phyloP scores from a whole-genome alignment of 345 rosid species.

The Camelina neglecta region DNA sequence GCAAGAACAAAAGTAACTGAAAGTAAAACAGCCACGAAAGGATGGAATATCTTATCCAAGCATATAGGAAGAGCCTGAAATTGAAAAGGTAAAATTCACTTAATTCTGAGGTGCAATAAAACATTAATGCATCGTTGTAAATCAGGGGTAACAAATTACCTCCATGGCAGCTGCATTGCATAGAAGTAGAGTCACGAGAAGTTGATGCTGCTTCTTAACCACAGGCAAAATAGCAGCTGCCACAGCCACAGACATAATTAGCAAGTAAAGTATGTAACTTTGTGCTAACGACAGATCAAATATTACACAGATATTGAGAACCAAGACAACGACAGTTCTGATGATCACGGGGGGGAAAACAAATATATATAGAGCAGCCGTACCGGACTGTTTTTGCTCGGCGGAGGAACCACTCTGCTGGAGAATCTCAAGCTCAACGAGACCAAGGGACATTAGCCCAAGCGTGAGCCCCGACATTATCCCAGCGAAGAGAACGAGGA shows the following conservation, averaged over 20 bases:
- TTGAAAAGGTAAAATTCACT: conserved; percentile 1
- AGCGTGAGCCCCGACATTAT: conserved; percentile 82
- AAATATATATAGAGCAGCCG: background rate
- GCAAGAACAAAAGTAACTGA: conserved; percentile 83
- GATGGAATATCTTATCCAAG: conserved; percentile 78
- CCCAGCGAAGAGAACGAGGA: conserved; percentile 76
- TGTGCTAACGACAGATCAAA: background rate
- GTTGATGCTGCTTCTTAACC: conserved; percentile 81
- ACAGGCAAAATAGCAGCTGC: conserved; percentile 78
- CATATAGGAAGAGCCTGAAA: conserved; percentile 82
- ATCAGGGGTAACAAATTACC: conserved; percentile 45
- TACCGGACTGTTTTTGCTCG: conserved; percentile 72
- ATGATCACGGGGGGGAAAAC: background rate
- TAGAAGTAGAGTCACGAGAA: conserved; percentile 77
- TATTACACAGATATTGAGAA: background rate
- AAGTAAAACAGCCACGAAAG: conserved; percentile 78
- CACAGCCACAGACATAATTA: too few relatives aligned
- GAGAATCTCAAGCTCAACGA: conserved; percentile 75
- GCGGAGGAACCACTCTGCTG: conserved; percentile 62
- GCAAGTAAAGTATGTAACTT: background rate
- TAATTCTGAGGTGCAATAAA: background rate
- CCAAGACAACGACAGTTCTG: background rate
- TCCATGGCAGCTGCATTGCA: conserved; percentile 90
- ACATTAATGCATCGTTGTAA: background rate
- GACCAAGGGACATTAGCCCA: conserved; percentile 75